Base-by-base conservation (phyloP, 441 rosid species). In the Populus hybrid region DNA sequence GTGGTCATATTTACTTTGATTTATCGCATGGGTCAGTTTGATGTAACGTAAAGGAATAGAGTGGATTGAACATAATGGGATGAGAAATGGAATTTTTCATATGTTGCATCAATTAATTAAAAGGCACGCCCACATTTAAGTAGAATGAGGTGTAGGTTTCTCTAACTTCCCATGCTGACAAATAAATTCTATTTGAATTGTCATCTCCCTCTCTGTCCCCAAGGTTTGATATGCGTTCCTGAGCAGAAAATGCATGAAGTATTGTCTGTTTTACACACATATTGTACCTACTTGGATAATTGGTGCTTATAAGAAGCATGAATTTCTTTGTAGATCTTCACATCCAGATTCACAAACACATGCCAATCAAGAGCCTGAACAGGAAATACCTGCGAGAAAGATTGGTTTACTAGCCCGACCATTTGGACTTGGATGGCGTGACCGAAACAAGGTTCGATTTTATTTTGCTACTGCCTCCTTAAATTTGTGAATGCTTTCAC, bases 401-500 rank as follows among this genome's bases (percentile, higher is more conserved):
- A 88, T 91, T 74, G 82, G 97, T 80, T 85, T 95, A 81, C 92
- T 95, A 42, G 82, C 90, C 70, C 86, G 99, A 40, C 97, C 98
- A 81, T 96, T 96, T 86, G 99, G 93, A 76, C 94, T 96, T 77
- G 95, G 96, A 73, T 96, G 99, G 98, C 94, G 97, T 76, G 98
- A 94, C 83, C 82, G 89, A 79, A 93, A 89, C 88, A 94, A 94
- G 95, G 99, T 94, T 79, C 69, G 86, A 78, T 74, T 77, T 69
- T 33, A 64, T 2, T 26, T 7, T 11, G 4, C 20, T 59, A 20
- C 3, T 12, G 5, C n/a, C 7, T 31, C 8, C 9, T 35, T 38
- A 68, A 78, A 24, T 77, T 35, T 16, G 1, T 33, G 24, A n/a
- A 67, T 29, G 38, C 69, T 68, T 68, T 16, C 11, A n/a, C 36